phyloP scores from a whole-genome alignment of 1,139 yeast genomes.

The Yamadazyma atmosphaerica region DNA sequence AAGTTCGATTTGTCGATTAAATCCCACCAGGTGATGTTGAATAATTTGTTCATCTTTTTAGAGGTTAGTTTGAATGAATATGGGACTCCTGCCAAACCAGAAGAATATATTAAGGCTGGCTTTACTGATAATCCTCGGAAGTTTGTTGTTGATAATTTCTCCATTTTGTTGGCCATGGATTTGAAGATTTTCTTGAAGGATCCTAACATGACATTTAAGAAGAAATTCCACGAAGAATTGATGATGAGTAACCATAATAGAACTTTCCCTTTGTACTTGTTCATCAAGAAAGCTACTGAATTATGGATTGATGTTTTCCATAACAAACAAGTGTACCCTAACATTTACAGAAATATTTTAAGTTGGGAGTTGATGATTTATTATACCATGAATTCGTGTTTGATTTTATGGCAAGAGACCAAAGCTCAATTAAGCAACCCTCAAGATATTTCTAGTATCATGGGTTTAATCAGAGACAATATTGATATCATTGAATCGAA shows the following conservation, averaged over 20 bases:
- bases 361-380: constrained; percentile 60
- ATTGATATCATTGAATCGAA: constrained; percentile 32
- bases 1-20: constrained; percentile 41
- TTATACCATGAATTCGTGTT: constrained; percentile 54
- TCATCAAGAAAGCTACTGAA: constrained; percentile 36
- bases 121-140: constrained; percentile 46
- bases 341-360: constrained; percentile 46
- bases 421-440: constrained; percentile 47
- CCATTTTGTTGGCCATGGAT: constrained; percentile 48
- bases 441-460: constrained; percentile 51
- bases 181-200: constrained; percentile 52
- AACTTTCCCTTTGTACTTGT: constrained; percentile 44
- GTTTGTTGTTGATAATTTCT: constrained; percentile 43
- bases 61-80: constrained; percentile 45
- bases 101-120: constrained; percentile 48
- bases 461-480: constrained; percentile 37
- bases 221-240: constrained; percentile 58
- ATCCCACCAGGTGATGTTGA: constrained; percentile 44
- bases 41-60: constrained; percentile 40
- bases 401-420: constrained; percentile 70
- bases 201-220: constrained; percentile 57
- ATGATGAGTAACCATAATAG: constrained; percentile 48
- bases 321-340: constrained; percentile 31
- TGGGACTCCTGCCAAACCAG: constrained; percentile 47
- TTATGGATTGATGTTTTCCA: constrained; percentile 45